Base-by-base conservation (phyloP, 2,329 filamentous ascomycete species). In the Fusarium temperatum region DNA sequence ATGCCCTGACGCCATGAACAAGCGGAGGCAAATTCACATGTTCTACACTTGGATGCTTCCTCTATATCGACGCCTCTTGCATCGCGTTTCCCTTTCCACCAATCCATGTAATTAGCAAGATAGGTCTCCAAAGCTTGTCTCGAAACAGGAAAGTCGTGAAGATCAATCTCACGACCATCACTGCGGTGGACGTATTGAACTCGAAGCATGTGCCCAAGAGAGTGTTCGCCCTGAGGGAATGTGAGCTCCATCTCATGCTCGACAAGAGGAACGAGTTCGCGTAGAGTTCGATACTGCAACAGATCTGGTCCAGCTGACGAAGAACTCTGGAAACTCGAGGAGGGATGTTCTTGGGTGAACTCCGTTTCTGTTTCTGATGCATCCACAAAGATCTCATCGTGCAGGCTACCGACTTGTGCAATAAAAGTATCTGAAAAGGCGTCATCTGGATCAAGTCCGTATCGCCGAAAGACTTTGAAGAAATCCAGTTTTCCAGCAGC, bases 41-140 rank as follows among this genome's bases (percentile, higher is more conserved):
- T 90, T 26, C 90, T 85, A 80, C 96, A 98, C 81, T 98, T 98
- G 83, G 92, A 97, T 0, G 94, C 93, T 76, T 98, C 95, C 78
- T 95, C 92, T 12, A 97, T 88, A 12, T 89, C 87, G 6, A 98
- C 95, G 0, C 96, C 96, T 13, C 87, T 86, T 0, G 95, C 90
- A 56, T 88, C 83, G 22, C 95, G 85, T 76, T 92, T 86, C 2
- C 95, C 96, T 38, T 89, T 90, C 96, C 96, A 98, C 94, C 94
- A 98, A n/a, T 87, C 81, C 88, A 98, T 90, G 72, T 93, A 91
- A 6, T 89, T 87, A 1, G 83, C 79, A 7, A 98, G 80, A 79
- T 97, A 97, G 3, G 81, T 82, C 17, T 91, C 87, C 48, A 98
- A 84, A 6, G 86, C 86, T 2, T 85, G 81, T 0, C 87, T 84